Conservation (phyloP, 176 grass and related monocot species). For the Cenchrus fungigraminus region DNA sequence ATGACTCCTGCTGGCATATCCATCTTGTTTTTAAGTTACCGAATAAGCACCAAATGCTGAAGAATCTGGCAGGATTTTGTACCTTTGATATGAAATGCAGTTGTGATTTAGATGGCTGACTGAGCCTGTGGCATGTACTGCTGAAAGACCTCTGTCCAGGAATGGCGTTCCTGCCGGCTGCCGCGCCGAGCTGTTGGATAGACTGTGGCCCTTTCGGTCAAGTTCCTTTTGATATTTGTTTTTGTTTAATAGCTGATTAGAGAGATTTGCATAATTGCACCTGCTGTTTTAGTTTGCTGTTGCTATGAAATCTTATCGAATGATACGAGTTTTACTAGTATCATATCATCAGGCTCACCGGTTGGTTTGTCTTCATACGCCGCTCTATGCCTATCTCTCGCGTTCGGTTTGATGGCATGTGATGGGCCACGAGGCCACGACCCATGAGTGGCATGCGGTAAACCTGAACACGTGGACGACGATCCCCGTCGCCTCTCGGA, state of each 20-base stretch:
- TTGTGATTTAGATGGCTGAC: neutral
- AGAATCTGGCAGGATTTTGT: conserved; percentile 19
- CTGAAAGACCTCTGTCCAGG: neutral
- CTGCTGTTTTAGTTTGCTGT: neutral
- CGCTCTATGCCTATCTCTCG: neutral
- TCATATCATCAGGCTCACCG: too few relatives aligned
- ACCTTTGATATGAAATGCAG: conserved; percentile 7
- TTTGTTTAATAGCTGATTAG: neutral
- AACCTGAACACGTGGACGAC: neutral
- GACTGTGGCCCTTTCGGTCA: neutral
- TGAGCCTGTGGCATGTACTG: neutral
- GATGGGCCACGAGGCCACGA: neutral
- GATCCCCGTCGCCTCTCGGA: neutral
- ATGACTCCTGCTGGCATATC: neutral
- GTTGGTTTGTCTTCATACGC: neutral
- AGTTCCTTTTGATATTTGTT: neutral
- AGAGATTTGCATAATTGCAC: neutral
- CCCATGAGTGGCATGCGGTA: neutral
- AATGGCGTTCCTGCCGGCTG: neutral
- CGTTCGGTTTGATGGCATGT: neutral
- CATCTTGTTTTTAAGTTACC: neutral
- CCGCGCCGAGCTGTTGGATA: neutral
- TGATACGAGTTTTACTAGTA: too few relatives aligned
- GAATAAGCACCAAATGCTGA: conserved; percentile 39
- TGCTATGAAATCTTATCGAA: too few relatives aligned